Percentiles rank a stretch among this genome's conserved stretches.
Evolutionary conservation across 2,329 filamentous ascomycete species (phyloP).

Genomic region (Aspergillus tamarii): DNA sequence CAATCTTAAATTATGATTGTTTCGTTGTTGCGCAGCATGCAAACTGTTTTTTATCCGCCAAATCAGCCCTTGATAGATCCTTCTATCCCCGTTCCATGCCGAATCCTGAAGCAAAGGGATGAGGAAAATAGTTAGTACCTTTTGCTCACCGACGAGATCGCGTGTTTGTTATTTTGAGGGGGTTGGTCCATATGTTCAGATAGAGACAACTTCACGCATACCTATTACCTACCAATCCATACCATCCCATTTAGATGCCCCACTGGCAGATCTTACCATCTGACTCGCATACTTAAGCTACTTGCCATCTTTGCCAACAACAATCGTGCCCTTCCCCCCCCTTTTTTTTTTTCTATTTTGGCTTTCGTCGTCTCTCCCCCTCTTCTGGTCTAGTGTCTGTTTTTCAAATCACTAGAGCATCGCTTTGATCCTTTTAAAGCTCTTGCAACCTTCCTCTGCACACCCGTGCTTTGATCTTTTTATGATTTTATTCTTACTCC

Average conservation of each 20-base stretch:
- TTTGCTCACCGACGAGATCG: not conserved
- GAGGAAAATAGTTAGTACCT: not conserved
- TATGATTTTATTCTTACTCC: not conserved
- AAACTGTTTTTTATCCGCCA: not conserved
- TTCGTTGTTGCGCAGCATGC: not conserved
- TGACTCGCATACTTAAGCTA: conserved; percentile 9
- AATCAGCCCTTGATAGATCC: too few species aligned
- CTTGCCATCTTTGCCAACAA: not conserved
- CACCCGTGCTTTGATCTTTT: not conserved
- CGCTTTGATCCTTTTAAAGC: conserved; percentile 5
- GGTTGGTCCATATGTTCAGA: not conserved
- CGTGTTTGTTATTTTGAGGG: not conserved
- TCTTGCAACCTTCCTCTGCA: not conserved
- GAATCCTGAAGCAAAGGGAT: not conserved
- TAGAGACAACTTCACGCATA: not conserved
- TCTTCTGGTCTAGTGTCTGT: conserved; percentile 4
- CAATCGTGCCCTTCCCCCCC: not conserved
- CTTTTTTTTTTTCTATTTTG: not conserved
- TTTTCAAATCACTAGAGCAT: not conserved
- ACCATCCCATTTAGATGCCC: conserved; percentile 5
- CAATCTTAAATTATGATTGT: not conserved
- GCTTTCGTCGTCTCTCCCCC: not conserved
- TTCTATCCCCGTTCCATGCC: not conserved
- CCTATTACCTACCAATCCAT: not conserved
- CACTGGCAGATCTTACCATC: conserved; percentile 13